These are phyloP conservation scores for Arxiozyma slooffiae DNA, from an alignment of 1,139 yeast species.

Conservation along the genomic window DNA sequence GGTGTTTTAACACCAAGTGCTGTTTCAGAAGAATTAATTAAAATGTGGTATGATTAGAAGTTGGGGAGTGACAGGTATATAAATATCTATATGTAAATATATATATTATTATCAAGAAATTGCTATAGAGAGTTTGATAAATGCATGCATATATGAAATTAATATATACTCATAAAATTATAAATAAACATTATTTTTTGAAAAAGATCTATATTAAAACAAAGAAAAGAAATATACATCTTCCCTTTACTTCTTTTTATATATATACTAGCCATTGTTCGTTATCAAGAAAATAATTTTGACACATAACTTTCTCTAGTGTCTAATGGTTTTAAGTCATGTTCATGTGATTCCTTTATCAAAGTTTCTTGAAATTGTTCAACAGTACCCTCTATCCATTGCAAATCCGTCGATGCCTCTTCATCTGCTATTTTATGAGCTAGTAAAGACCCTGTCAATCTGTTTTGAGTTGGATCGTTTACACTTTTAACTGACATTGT, in stretches of 20 bases:
- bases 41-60: conserved; percentile 86
- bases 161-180: background rate
- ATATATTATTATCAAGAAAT: background rate
- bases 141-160: background rate
- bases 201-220: no score
- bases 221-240: background rate
- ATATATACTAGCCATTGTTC: background rate
- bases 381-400: conserved; percentile 25
- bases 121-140: background rate
- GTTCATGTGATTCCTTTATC: conserved; percentile 18
- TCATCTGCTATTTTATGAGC: conserved; percentile 70
- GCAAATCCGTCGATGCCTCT: conserved; percentile 42
- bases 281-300: conserved; percentile 12
- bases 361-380: conserved; percentile 25
- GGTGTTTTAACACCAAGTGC: conserved; percentile 97
- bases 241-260: background rate
- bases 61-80: no score
- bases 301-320: conserved; percentile 18
- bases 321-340: conserved; percentile 17
- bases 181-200: no score
- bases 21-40: conserved; percentile 92
- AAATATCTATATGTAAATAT: conserved; percentile 6
- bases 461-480: conserved; percentile 45
- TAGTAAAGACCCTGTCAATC: conserved; percentile 69
- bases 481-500: conserved; percentile 70